Conservation (phyloP, 139 green algal genomes). For the Picochlorum costavermella region DNA sequence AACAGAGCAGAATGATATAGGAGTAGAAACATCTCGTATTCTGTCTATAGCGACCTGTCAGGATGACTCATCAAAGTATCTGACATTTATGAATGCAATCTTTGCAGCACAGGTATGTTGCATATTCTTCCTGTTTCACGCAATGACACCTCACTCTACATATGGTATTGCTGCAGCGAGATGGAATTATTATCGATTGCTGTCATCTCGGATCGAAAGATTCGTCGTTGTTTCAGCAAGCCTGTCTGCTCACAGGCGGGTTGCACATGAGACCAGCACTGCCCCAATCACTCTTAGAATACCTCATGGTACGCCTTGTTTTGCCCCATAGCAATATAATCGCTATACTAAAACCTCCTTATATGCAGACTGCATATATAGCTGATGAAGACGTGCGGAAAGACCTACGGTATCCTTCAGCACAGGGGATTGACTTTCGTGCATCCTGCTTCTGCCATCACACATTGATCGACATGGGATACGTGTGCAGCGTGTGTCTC, state of each 20-base stretch:
- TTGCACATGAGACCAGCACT: constrained; percentile 39
- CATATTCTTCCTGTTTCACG: background rate
- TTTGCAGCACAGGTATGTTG: constrained; percentile 41
- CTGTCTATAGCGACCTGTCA: constrained; percentile 36
- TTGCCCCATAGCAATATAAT: background rate
- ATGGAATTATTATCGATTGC: constrained; percentile 44
- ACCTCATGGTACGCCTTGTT: constrained; percentile 29
- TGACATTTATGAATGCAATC: constrained; percentile 64
- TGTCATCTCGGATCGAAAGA: constrained; percentile 48
- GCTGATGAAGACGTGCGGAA: constrained; percentile 26
- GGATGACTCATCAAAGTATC: constrained; percentile 52
- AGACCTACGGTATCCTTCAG: constrained; percentile 27
- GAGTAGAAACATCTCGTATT: constrained; percentile 25
- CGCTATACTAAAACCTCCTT: background rate
- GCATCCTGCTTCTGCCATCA: constrained; percentile 65
- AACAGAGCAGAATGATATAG: background rate
- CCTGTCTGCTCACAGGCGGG: constrained; percentile 48
- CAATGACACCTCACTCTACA: background rate
- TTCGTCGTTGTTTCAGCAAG: constrained; percentile 46
- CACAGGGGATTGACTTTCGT: constrained; percentile 51
- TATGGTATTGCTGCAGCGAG: constrained; percentile 18
- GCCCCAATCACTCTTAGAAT: constrained; percentile 16
- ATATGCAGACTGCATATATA: background rate
- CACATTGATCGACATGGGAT: constrained; percentile 52
- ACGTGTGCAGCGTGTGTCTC: constrained; percentile 66